These are phyloP conservation scores for Globisporangium paroecandrum DNA, from an alignment of 352 stramenopile species.

Conservation along the genomic window DNA sequence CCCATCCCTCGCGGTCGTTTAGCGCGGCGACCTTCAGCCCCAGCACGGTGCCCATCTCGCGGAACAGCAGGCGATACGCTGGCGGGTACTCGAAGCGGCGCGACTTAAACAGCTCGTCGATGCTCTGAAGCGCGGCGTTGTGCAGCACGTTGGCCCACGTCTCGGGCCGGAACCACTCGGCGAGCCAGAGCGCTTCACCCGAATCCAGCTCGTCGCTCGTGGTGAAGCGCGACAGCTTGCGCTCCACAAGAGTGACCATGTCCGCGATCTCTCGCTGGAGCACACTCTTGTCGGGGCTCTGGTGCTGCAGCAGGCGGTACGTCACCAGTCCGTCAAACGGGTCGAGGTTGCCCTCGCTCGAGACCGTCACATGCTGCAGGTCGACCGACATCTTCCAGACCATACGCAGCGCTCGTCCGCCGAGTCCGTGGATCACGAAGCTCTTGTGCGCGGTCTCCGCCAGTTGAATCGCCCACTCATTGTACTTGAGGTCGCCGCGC, in stretches of 20 bases:
- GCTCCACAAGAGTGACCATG: constrained; percentile 23
- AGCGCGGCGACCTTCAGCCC: constrained; percentile 22
- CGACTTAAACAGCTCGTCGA: constrained; percentile 20
- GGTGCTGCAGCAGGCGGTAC: constrained; percentile 25
- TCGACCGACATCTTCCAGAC: constrained; percentile 36
- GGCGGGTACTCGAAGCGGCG: constrained; percentile 17
- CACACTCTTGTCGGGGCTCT: constrained; percentile 14
- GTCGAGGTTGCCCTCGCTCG: constrained; percentile 31
- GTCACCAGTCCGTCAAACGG: constrained; percentile 28
- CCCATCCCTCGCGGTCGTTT: constrained; percentile 20
- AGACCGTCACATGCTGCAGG: constrained; percentile 26
- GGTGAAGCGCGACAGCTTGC: constrained; percentile 21
- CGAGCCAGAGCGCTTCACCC: constrained; percentile 30
- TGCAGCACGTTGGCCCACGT: constrained; percentile 18
- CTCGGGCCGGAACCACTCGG: constrained; percentile 26
- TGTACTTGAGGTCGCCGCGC: constrained; percentile 15
- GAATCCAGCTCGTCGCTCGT: constrained; percentile 28
- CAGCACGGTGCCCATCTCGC: constrained; percentile 33
- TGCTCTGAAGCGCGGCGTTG: constrained; percentile 17
- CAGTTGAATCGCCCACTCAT: constrained; percentile 24
- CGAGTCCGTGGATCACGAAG: constrained; percentile 26
- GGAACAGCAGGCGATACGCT: constrained; percentile 27
- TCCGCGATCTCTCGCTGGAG: constrained; percentile 24
- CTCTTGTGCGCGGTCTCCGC: constrained; percentile 17
- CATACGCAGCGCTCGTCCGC: constrained; percentile 22